Evolutionary conservation across 2,329 filamentous ascomycete species (phyloP), one percentile per base, ranked within the genome.

Genomic region (Tolypocladium inflatum): DNA sequence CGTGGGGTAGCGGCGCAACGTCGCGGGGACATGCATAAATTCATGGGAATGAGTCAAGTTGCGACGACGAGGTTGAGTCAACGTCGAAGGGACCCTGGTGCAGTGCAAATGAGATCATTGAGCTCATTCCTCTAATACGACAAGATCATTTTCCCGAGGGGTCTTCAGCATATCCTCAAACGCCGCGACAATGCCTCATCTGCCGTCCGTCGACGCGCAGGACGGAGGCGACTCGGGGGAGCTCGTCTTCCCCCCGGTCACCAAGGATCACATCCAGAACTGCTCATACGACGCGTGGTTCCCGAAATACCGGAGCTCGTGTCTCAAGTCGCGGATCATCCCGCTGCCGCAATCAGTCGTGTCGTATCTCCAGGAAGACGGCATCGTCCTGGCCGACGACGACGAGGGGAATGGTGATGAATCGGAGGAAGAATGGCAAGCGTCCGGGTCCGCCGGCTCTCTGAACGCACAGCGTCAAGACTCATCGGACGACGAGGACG

Each of bases 241-340:
- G 35, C 54, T 90, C 21, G 84, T 83, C 23, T 97, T 99, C 68
- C 89, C 91, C 23, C 90, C 91, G 1, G 83, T 96, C 58, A 91
- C 86, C 38, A 89, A 87, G 69, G 84, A 88, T 53, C 93, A 99
- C 68, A 95, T 99, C 61, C 78, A 96, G 57, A 89, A 97, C 73
- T 99, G 93, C 75, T 95, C 94, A 48, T 97, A 95, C 73, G 89
- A 96, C 70, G 84, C 81, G 60, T 99, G 94, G 94, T 90, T 96
- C 67, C 85, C 89, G 54, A 87, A 83, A 80, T 96, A 95, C 70
- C 87, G 90, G 60, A 78, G 84, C 9, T 81, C 90, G 54, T 91
- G 91, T 39, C 89, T 96, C 50, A 94, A 93, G 76, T 91, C 93
- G 2, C 85, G 89, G 37, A 85, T 96, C 45, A 87, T 99, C 55